Evolutionary conservation across 495 filamentous ascomycete species (phyloP), one percentile per base, ranked within the genome.

Genomic region (Penicillium macrosclerotiorum): DNA sequence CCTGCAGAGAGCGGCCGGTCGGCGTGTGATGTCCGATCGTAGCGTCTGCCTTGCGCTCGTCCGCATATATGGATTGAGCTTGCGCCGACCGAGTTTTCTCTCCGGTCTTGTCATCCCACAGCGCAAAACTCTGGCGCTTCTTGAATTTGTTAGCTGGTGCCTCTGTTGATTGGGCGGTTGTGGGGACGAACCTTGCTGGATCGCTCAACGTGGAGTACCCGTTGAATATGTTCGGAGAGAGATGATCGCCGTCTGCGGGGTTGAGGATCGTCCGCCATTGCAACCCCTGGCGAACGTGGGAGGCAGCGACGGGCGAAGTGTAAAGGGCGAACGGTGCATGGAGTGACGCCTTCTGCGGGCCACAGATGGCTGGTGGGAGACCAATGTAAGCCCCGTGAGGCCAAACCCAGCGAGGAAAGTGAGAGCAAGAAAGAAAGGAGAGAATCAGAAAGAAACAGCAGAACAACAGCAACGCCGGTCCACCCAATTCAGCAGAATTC

Each of bases 181-280:
- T 5, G 8, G 5, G 16, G 34, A 43, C 62, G 49, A 45, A 68
- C 68, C 49, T 62, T 60, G 4, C 38, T 49, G 11, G 48, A 33
- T 31, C 52, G 62, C 40, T 67, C 66, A 6, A 54, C 37, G 36
- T 55, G 52, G 8, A 72, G 50, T 11, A 63, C 55, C 11, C 68
- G 68, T 27, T 68, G 64, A 17, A 72, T 50, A 13, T 67, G 64
- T 35, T 62, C 55, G 5, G 68, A 58, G 47, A 72, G 50, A 8
- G 66, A 72, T 11, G 59, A 60, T 61, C 65, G 55, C 14, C 63
- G 61, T 45, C 57, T 59, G 51, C 48, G 52, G 39, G 42, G 47
- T 22, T 47, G 55, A 49, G 46, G 53, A 45, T 45, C 52, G 35
- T 40, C 42, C 13, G 47, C 29, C 53, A 64, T 57, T 25, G 31